Percentiles rank a stretch among this genome's conserved stretches.
Evolutionary conservation across 148 eudicot genomes (phyloP).

Genomic region (Vaccinium vitisidaea): DNA sequence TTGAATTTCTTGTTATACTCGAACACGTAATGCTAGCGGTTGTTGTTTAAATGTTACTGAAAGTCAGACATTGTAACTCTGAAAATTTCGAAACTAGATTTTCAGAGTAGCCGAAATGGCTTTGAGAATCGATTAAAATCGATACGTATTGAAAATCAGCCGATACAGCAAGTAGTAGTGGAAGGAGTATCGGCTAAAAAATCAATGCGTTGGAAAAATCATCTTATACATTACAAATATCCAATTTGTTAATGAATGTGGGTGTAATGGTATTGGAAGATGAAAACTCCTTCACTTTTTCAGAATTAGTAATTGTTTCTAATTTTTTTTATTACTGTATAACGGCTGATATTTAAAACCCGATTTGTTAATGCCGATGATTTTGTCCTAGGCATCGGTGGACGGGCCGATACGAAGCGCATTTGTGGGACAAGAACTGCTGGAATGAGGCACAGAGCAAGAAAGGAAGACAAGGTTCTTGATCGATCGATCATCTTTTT

Average conservation of each 20-base stretch:
- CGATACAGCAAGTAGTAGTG: not conserved
- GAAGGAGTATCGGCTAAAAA: not conserved
- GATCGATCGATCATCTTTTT: not conserved
- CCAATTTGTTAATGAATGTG: not conserved
- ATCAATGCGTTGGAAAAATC: not conserved
- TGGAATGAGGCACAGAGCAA: conserved; percentile 79
- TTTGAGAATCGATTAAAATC: not conserved
- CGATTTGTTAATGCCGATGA: not conserved
- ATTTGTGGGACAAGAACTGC: conserved; percentile 88
- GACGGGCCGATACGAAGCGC: conserved; percentile 96
- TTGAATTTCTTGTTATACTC: no score
- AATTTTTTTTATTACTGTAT: no score
- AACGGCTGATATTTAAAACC: not conserved
- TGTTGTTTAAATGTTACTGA: not conserved
- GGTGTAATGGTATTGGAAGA: not conserved
- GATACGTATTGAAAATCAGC: not conserved
- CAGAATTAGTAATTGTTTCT: not conserved
- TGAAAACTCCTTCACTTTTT: not conserved
- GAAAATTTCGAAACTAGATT: not conserved
- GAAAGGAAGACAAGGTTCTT: conserved; percentile 88
- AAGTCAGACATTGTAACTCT: not conserved
- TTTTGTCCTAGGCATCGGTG: conserved; percentile 64
- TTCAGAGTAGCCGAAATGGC: not conserved
- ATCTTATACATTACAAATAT: not conserved
- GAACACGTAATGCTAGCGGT: not conserved